Evolutionary conservation across 2,329 filamentous ascomycete genomes (phyloP), one percentile per base, ranked within the genome.

Genomic region (Neopestalotiopsis rosae): DNA sequence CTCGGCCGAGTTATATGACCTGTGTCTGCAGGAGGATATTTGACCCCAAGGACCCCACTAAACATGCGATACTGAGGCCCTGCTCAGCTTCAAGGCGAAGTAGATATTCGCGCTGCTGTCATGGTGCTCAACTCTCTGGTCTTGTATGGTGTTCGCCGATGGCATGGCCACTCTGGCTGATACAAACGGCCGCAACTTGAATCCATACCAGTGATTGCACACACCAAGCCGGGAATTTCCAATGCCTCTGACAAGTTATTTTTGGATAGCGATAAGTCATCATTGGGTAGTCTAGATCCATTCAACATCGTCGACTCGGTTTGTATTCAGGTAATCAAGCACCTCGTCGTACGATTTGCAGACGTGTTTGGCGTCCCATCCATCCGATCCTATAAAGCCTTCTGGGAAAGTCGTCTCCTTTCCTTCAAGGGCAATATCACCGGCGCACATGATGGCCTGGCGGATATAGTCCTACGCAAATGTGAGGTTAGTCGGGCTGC

Each of bases 331-430:
- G 58, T 81, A 78, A 6, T 74, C 72, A 42, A 77, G 72, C 13
- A 83, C 74, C 69, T 80, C 75, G 17, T 71, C 71, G 42, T 81
- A 81, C 70, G 83, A 77, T 71, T 80, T 80, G 69, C 81, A 83
- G 5, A 83, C 80, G 67, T 83, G 81, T 74, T 79, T 80, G 24
- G 81, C 80, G 63, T 83, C 81, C 81, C 81, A 84, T 0, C 82
- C 82, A 65, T 84, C 82, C 61, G 79, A 81, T 5, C 81, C 82
- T 4, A 73, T 75, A 20, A 80, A 76, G 0, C 77, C 79, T 1
- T 75, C 70, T 0, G 81, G 81, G 59, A 83, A 82, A 0, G 79
- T 80, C 2, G 81, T 81, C 69, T 83, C 78, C 67, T 81, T 76
- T 20, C 81, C 82, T 65, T 77, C 76, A 32, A 77, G 70, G 9